Evolutionary conservation across 2,329 filamentous ascomycete species (phyloP).

Genomic region (Exophiala sp.): DNA sequence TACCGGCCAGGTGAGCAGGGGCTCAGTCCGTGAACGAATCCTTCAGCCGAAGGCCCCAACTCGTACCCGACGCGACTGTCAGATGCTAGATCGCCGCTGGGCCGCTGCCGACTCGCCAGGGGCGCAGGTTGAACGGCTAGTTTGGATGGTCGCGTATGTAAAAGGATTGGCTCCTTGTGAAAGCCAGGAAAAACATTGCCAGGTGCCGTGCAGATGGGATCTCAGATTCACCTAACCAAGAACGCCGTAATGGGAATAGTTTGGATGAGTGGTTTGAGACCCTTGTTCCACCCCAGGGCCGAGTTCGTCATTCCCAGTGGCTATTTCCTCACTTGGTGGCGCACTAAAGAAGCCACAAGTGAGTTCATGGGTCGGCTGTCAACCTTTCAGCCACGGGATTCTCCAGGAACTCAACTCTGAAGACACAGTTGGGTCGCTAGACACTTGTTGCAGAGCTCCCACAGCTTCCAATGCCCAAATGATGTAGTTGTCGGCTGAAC

Average conservation of each 20-base stretch:
- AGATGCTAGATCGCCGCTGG: conserved; percentile 25
- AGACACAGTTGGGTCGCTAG: too few relatives aligned
- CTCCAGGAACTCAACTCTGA: conserved; percentile 9
- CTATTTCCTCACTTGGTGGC: conserved; percentile 3
- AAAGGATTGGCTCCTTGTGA: not conserved
- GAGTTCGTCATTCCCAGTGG: conserved; percentile 7
- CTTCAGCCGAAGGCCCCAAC: conserved; percentile 10
- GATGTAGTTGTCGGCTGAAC: not conserved
- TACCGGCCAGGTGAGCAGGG: conserved; percentile 17
- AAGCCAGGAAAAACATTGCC: conserved; percentile 1
- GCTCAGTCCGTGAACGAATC: conserved; percentile 1
- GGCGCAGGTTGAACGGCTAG: conserved; percentile 8
- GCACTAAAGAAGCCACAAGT: conserved; percentile 8
- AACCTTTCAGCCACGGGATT: conserved; percentile 12
- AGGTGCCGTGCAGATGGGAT: conserved; percentile 12
- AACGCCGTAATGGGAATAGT: conserved; percentile 14
- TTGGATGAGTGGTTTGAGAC: conserved; percentile 1
- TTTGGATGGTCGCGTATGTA: not conserved
- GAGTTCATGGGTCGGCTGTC: not conserved
- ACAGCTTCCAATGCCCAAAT: conserved; percentile 5
- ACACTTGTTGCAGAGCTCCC: conserved; percentile 1
- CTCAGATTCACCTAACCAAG: conserved; percentile 12
- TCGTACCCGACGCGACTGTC: conserved; percentile 7
- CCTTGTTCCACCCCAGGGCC: conserved; percentile 3
- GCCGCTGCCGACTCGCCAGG: conserved; percentile 20